phyloP scores from a whole-genome alignment of 2,329 filamentous ascomycete species.

The Botrytis byssoidea region DNA sequence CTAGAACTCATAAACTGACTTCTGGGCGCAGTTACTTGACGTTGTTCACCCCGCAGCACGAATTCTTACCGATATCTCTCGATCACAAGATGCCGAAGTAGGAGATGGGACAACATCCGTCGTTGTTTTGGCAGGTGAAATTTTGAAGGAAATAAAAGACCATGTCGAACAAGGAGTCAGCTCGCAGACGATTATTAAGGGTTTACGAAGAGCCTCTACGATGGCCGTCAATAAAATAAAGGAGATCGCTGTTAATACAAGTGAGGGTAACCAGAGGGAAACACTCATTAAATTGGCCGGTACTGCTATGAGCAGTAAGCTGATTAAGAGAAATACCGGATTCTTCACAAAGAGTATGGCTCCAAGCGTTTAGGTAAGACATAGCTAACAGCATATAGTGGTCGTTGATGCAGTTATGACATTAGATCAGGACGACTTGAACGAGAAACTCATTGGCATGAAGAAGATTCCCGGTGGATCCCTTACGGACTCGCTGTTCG shows the following conservation, averaged over 20 bases:
- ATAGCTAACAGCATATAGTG: constrained; percentile 58
- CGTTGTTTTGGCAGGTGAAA: constrained; percentile 94
- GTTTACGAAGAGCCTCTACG: constrained; percentile 77
- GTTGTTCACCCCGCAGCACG: constrained; percentile 97
- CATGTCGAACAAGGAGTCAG: constrained; percentile 96
- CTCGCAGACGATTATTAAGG: constrained; percentile 97
- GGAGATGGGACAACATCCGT: constrained; percentile 98
- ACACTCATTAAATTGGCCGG: constrained; percentile 86
- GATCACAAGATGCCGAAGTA: constrained; percentile 98
- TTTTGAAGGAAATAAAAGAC: constrained; percentile 94
- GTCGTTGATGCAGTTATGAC: constrained; percentile 95
- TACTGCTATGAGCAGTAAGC: constrained; percentile 98
- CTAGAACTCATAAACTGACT: constrained; percentile 24
- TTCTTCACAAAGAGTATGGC: constrained; percentile 95
- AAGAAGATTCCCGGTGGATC: constrained; percentile 98
- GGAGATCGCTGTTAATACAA: constrained; percentile 88
- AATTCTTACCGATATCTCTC: constrained; percentile 96
- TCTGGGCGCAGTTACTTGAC: constrained; percentile 72
- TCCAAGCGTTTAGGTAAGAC: not conserved
- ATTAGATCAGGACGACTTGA: constrained; percentile 92
- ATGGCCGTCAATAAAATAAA: constrained; percentile 99
- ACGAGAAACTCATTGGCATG: constrained; percentile 96
- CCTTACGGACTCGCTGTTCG: constrained; percentile 91
- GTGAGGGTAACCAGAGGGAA: constrained; percentile 79
- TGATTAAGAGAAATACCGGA: constrained; percentile 93